Percentiles rank a stretch among this genome's conserved stretches.
These are phyloP conservation scores for Fraxinus anomala DNA, from an alignment of 257 asterid species.

Conservation along the genomic window DNA sequence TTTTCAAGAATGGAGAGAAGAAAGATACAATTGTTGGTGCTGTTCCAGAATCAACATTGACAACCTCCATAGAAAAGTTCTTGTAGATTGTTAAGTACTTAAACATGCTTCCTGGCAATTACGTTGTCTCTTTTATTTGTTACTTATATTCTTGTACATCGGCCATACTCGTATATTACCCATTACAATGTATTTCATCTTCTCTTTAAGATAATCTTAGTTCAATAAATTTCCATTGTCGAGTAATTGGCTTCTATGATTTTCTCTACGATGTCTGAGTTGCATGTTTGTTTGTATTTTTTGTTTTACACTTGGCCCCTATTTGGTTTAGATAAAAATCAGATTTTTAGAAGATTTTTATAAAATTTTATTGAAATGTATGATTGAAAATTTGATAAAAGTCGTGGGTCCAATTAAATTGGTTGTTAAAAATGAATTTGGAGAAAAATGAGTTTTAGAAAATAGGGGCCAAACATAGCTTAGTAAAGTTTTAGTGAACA, in stretches of 20 bases:
- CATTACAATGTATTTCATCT: conserved; percentile 1
- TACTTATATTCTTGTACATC: neutral
- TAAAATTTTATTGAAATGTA: no score
- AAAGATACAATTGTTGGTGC: conserved; percentile 90
- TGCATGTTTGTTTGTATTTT: neutral
- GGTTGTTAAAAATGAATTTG: no score
- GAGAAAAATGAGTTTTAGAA: no score
- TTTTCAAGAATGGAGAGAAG: conserved; percentile 83
- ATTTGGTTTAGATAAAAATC: no score
- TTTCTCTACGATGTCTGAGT: conserved; percentile 5
- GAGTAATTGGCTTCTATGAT: conserved; percentile 2
- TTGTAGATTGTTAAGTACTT: conserved; percentile 48
- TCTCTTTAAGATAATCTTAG: conserved; percentile 20
- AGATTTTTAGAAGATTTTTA: no score
- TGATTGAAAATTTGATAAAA: no score
- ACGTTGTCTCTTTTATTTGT: conserved; percentile 14
- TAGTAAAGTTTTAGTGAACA: no score
- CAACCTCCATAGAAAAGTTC: conserved; percentile 77
- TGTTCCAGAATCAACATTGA: conserved; percentile 72
- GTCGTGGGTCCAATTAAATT: no score
- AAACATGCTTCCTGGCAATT: conserved; percentile 26
- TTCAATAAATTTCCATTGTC: conserved; percentile 10
- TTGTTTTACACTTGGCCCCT: no score
- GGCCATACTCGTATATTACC: neutral
- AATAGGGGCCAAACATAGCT: no score